These are phyloP conservation scores for Phytopythium vexans DNA, from an alignment of 352 stramenopile genomes.

Conservation along the genomic window DNA sequence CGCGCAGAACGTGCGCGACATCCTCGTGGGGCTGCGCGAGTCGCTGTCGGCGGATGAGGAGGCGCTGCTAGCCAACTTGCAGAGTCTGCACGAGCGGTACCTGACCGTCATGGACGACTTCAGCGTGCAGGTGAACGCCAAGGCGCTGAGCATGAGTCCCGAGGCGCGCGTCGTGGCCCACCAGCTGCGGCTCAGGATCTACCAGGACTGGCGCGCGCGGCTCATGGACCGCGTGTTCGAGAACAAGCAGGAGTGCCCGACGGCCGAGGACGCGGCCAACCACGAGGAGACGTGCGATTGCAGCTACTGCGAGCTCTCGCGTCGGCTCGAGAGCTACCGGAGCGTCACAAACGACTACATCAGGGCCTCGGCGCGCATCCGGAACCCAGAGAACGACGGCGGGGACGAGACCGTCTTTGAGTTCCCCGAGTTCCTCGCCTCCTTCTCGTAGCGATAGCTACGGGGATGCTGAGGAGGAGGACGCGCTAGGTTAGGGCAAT, in stretches of 20 bases:
- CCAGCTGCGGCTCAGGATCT: conserved; percentile 73
- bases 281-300: conserved; percentile 38
- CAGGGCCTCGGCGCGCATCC: conserved; percentile 44
- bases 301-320: conserved; percentile 53
- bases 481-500: too few relatives aligned
- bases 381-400: conserved; percentile 43
- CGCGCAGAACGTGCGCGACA: conserved; percentile 74
- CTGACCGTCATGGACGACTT: conserved; percentile 73
- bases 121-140: conserved; percentile 38
- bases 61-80: conserved; percentile 53
- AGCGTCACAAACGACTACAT: conserved; percentile 60
- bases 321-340: conserved; percentile 50
- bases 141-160: conserved; percentile 69
- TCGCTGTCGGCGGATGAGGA: conserved; percentile 67
- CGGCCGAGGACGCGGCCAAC: conserved; percentile 31
- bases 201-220: conserved; percentile 77
- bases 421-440: conserved; percentile 52
- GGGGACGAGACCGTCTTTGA: conserved; percentile 39
- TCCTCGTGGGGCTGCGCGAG: conserved; percentile 81
- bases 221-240: conserved; percentile 72
- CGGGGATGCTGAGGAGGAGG: too few relatives aligned
- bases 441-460: conserved; percentile 10
- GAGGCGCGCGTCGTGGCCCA: conserved; percentile 73
- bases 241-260: conserved; percentile 38
- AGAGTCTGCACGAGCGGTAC: conserved; percentile 67